A percentile compares a stretch with the other conserved stretches of the same genome.
These are phyloP conservation scores for Vaccinium macrocarpon DNA, from an alignment of 148 eudicot species.

Conservation along the genomic window DNA sequence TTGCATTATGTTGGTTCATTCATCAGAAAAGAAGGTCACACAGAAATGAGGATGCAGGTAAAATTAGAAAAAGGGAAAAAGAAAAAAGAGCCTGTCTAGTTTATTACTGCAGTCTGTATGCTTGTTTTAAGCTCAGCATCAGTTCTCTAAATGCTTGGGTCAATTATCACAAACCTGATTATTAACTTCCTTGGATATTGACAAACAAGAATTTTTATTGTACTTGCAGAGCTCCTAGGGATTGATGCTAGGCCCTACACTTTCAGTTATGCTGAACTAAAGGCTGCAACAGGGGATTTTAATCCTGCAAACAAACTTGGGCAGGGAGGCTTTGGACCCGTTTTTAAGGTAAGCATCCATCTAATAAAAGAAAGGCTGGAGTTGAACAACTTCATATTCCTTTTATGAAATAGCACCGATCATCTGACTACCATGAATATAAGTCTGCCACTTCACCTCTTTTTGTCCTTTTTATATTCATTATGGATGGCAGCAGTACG, in stretches of 20 bases:
- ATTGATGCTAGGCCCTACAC: conserved; percentile 61
- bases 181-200: not conserved
- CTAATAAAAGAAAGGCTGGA: no score
- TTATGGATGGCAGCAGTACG: not conserved
- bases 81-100: not conserved
- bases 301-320: conserved; percentile 53
- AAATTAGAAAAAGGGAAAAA: not conserved
- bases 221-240: conserved; percentile 56
- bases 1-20: conserved; percentile 37
- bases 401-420: not conserved
- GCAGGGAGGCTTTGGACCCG: conserved; percentile 69
- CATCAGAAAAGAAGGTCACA: conserved; percentile 38
- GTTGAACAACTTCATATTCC: no score
- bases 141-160: not conserved
- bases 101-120: not conserved
- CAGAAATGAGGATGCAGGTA: conserved; percentile 58
- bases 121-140: no score
- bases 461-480: not conserved
- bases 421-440: not conserved
- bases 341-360: conserved; percentile 43
- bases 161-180: not conserved
- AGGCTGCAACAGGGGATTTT: conserved; percentile 61
- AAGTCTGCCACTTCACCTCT: not conserved
- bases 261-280: conserved; percentile 61
- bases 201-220: not conserved